These are phyloP conservation scores for Coemansia sp. DNA, from an alignment of 192 early-diverging fungal species.

Conservation along the genomic window DNA sequence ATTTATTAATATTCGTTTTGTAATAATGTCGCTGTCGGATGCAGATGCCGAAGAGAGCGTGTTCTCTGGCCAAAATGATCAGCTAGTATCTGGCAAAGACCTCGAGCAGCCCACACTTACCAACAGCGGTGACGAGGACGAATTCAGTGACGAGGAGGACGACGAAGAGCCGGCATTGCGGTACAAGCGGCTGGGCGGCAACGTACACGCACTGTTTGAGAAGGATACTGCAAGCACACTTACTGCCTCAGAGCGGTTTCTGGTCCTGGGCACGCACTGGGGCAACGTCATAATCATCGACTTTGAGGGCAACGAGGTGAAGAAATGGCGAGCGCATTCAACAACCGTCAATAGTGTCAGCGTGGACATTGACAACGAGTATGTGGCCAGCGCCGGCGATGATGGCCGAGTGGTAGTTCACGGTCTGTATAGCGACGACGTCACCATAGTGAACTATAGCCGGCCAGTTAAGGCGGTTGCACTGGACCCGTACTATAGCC, in stretches of 20 bases:
- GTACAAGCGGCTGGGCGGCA: conserved; percentile 81
- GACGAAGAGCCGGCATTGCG: conserved; percentile 92
- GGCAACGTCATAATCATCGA: conserved; percentile 88
- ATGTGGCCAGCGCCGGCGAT: conserved; percentile 87
- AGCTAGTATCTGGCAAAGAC: not conserved
- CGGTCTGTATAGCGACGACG: conserved; percentile 73
- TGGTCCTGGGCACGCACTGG: conserved; percentile 93
- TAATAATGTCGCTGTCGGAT: conserved; percentile 54
- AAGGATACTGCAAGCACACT: conserved; percentile 84
- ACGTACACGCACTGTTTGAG: conserved; percentile 65
- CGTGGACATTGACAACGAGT: conserved; percentile 85
- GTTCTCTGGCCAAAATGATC: not conserved
- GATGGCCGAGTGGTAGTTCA: conserved; percentile 91
- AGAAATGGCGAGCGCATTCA: conserved; percentile 79
- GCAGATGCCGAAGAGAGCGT: conserved; percentile 64
- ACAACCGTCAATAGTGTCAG: conserved; percentile 85
- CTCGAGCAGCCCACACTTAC: not conserved
- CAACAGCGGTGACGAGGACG: not conserved
- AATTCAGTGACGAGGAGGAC: conserved; percentile 54
- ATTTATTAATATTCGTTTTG: not conserved
- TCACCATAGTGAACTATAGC: conserved; percentile 71
- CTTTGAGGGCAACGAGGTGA: conserved; percentile 86
- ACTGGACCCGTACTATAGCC: conserved; percentile 84
- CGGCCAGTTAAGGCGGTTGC: conserved; percentile 89
- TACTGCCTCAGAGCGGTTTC: conserved; percentile 77